Evolutionary conservation across 805 yeast species (phyloP), one percentile per base, ranked within the genome.

Genomic region (Grigorovia jiainica): DNA sequence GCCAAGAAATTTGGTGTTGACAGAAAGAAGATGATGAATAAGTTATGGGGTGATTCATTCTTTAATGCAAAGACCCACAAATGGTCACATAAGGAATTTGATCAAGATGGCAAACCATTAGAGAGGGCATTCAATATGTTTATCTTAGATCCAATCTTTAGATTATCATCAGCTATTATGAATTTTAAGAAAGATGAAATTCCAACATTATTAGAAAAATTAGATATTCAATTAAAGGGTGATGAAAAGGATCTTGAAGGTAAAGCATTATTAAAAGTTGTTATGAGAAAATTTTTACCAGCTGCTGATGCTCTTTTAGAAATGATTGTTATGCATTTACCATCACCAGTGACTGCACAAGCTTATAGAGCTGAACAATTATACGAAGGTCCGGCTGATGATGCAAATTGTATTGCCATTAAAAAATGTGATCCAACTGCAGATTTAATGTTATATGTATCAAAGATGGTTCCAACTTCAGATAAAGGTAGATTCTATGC

Each of bases 401-500:
- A 90, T 70, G 82, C 81, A 63, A 76, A 81, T 64, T 86, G 89
- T 75, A 69, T 75, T 52, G 95, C 95, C 64, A 90, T 92, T 76
- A 87, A 82, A 78, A 82, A 83, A 81, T 90, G 98, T 82, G 97
- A 90, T 76, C 95, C 97, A 66, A 82, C 72, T 65, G 95, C 95
- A 62, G 97, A 90, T 68, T 82, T 90, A 67, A 90, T 90, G 98
- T 79, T 90, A 67, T 90, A 90, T 87, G 92, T 90, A 65, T 92
- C 97, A 73, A 90, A 90, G 95, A 90, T 90, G 98, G 97, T 90
- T 60, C 98, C 98, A 73, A 90, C 98, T 68, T 89, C 97, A 61
- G 98, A 90, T 74, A 90, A 90, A 80, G 98, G 98, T 82, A 87
- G 98, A 78, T 90, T 90, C 95, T 90, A 87, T 82, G 98, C 98